phyloP scores from a whole-genome alignment of 139 green algal species.

The Astrephomene gubernaculifera region DNA sequence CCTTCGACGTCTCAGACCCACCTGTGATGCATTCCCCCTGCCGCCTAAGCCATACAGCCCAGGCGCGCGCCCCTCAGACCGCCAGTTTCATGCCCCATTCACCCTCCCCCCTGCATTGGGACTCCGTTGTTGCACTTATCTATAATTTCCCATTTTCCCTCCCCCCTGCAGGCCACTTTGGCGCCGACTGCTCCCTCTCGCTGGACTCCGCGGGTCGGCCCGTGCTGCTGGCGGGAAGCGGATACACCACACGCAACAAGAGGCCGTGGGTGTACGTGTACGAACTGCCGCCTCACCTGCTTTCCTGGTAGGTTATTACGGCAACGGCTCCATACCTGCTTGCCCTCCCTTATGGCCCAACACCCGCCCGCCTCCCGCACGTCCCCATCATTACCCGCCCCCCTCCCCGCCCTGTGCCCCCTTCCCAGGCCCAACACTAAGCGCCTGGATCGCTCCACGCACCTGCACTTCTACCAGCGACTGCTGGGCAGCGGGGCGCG shows the following conservation, averaged over 20 bases:
- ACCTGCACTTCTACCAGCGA: conserved; percentile 52
- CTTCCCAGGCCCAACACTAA: conserved; percentile 50
- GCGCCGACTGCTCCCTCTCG: conserved; percentile 46
- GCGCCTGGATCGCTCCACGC: conserved; percentile 54
- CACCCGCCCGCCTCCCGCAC: too few relatives aligned
- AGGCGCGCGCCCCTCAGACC: too few relatives aligned
- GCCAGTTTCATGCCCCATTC: too few relatives aligned
- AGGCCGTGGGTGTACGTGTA: conserved; percentile 53
- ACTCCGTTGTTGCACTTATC: too few relatives aligned
- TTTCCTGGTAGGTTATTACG: conserved; percentile 36
- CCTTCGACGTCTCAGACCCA: too few relatives aligned
- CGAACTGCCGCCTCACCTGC: conserved; percentile 43
- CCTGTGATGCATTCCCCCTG: too few relatives aligned
- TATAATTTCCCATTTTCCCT: too few relatives aligned
- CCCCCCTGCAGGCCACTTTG: conserved; percentile 9
- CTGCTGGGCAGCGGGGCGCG: conserved; percentile 51
- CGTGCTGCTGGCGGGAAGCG: conserved; percentile 18
- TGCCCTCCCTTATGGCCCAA: too few relatives aligned
- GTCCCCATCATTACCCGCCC: neutral
- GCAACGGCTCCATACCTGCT: too few relatives aligned
- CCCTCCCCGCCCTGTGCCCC: neutral
- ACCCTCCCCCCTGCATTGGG: too few relatives aligned
- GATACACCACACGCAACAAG: conserved; percentile 38
- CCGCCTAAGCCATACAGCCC: too few relatives aligned
- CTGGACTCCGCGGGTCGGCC: neutral